Conservation (phyloP, 192 early-diverging fungal genomes). For the Backusella liffmaniae region DNA sequence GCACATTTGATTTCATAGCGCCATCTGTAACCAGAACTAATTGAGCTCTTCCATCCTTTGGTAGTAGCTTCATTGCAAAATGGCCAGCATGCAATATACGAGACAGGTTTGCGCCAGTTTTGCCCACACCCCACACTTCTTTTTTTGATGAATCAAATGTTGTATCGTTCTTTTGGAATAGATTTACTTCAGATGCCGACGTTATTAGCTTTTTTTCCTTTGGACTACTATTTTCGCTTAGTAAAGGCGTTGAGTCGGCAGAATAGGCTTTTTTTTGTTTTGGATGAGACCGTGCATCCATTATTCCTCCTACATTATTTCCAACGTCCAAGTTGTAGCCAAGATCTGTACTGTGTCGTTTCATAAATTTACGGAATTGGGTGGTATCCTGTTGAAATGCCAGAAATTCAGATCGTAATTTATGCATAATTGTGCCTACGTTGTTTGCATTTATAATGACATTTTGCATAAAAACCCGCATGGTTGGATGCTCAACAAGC, state of each 20-base stretch:
- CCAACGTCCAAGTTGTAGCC: constrained; percentile 43
- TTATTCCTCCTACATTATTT: constrained; percentile 1
- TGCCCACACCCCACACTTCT: constrained; percentile 54
- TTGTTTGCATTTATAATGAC: constrained; percentile 44
- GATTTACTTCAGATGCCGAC: neutral
- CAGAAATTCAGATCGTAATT: constrained; percentile 38
- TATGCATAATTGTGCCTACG: constrained; percentile 34
- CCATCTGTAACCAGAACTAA: constrained; percentile 72
- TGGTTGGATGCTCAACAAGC: constrained; percentile 52
- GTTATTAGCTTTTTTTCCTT: neutral
- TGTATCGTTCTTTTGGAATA: neutral
- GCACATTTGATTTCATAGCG: constrained; percentile 66
- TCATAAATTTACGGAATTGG: constrained; percentile 42
- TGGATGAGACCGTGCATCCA: constrained; percentile 7
- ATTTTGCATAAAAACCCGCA: constrained; percentile 53
- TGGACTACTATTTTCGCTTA: neutral
- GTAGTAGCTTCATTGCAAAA: constrained; percentile 47
- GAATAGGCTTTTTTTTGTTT: neutral
- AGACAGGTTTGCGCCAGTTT: constrained; percentile 52
- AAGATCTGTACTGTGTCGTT: constrained; percentile 28
- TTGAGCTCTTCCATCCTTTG: constrained; percentile 43
- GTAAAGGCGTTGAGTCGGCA: neutral
- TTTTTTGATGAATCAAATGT: constrained; percentile 28
- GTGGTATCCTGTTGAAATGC: constrained; percentile 45
- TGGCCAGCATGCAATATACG: constrained; percentile 55